Conservation (phyloP, 2,329 filamentous ascomycete genomes). For the Diaporthe caulivora region DNA sequence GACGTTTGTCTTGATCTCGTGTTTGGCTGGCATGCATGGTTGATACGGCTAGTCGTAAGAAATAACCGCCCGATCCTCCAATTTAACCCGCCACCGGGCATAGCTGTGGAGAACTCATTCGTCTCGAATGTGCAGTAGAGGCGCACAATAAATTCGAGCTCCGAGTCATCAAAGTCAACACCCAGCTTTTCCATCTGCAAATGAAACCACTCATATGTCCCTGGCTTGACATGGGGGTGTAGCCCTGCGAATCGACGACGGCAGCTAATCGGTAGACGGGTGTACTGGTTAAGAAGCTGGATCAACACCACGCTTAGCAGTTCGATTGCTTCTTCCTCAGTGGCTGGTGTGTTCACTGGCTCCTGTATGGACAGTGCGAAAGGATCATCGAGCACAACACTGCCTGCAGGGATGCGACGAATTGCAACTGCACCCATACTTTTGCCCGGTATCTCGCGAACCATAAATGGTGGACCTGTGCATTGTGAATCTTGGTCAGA, state of each 20-base stretch:
- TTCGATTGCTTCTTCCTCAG: slow-evolving; percentile 12
- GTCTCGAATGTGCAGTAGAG: slow-evolving; percentile 34
- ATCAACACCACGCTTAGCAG: slow-evolving; percentile 19
- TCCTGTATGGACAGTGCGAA: slow-evolving; percentile 32
- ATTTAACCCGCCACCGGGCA: background rate
- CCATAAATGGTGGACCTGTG: slow-evolving; percentile 14
- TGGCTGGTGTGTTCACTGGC: slow-evolving; percentile 1
- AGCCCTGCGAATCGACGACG: slow-evolving; percentile 21
- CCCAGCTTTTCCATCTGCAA: background rate
- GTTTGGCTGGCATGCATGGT: slow-evolving; percentile 32
- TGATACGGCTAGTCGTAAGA: slow-evolving; percentile 25
- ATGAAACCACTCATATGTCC: slow-evolving; percentile 18
- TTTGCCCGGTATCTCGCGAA: slow-evolving; percentile 29
- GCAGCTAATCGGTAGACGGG: background rate
- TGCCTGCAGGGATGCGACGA: slow-evolving; percentile 27
- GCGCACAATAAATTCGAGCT: slow-evolving; percentile 14
- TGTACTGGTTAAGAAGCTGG: slow-evolving; percentile 24
- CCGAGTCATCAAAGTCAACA: background rate
- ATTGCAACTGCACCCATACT: slow-evolving; percentile 20
- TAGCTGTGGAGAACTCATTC: slow-evolving; percentile 20
- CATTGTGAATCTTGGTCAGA: background rate
- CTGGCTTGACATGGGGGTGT: slow-evolving; percentile 12
- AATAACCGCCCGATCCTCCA: slow-evolving; percentile 28
- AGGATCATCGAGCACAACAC: slow-evolving; percentile 31
- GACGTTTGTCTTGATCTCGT: slow-evolving; percentile 28